Evolutionary conservation across 805 yeast species (phyloP), one percentile per base, ranked within the genome.

Genomic region (Teunomyces panamensis): DNA sequence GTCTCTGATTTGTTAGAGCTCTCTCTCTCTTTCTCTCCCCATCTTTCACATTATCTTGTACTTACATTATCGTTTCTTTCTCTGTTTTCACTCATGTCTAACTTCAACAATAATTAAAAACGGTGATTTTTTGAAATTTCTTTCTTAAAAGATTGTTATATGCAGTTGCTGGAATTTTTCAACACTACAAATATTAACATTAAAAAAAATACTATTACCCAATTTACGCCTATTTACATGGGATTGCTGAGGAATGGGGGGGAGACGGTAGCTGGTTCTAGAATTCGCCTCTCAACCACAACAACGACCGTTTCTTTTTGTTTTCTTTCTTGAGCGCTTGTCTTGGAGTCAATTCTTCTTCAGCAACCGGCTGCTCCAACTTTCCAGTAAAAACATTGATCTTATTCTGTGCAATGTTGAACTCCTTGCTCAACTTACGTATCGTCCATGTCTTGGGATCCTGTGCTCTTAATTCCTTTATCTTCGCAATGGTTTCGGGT

Each of bases 391-490:
- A 59, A 8, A 63, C 67, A 35, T 67, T 67, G 42, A 65, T 62
- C 42, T 62, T 63, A 39, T 55, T 54, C 35, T 61, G 57, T 5
- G 82, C 79, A 32, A 87, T 75, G 29, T 73, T 67, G 60, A 74
- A 89, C 64, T 81, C 73, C 51, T 73, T 67, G 9, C 90, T 89
- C 46, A 88, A 72, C 10, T 73, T 76, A 47, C 78, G 74, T 52
- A 85, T 75, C 11, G 89, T 82, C 81, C 88, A 82, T 41, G 66
- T 71, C 27, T 68, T 69, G 1, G 94, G 92, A 56, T 87, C 80
- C 34, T 67, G 60, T 10, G 55, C 49, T 58, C 95, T 78, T 54
- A 86, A 69, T 36, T 67, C 57, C 53, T 71, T 71, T 48, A 88
- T 85, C 63, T 85, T 82, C 29, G 64, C 65, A 9, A 82, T 80